Conservation (phyloP, 805 yeast species). For the Barnettozyma pratensis region DNA sequence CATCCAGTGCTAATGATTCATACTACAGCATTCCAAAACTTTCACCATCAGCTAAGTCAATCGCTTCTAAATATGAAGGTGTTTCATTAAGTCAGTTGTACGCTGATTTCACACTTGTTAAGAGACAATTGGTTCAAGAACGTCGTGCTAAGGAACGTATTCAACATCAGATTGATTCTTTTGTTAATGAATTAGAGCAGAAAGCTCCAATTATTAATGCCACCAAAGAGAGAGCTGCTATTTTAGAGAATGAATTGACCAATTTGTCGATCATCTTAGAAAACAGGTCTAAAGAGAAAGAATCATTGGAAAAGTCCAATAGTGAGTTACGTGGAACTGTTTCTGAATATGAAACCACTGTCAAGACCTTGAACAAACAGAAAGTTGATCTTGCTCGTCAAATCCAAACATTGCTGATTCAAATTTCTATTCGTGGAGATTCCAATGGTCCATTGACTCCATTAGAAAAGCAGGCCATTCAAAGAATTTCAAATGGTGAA, state of each 20-base stretch:
- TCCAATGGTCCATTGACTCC: constrained; percentile 57
- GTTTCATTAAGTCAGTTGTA: constrained; percentile 63
- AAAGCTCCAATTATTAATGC: constrained; percentile 73
- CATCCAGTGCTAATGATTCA: constrained; percentile 11
- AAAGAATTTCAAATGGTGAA: constrained; percentile 38
- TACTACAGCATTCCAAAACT: constrained; percentile 28
- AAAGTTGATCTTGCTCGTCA: constrained; percentile 77
- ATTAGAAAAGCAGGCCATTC: constrained; percentile 61
- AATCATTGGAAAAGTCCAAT: constrained; percentile 27
- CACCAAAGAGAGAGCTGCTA: constrained; percentile 53
- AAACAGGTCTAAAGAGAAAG: constrained; percentile 44
- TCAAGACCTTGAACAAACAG: constrained; percentile 45
- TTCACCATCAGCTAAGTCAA: constrained; percentile 55
- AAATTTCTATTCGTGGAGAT: constrained; percentile 51
- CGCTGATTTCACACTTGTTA: constrained; percentile 57
- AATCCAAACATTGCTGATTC: constrained; percentile 67
- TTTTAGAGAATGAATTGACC: constrained; percentile 50
- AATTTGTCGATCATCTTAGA: constrained; percentile 54
- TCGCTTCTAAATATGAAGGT: constrained; percentile 41
- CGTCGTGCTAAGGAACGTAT: constrained; percentile 65
- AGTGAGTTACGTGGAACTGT: constrained; percentile 20
- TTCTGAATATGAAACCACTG: constrained; percentile 29
- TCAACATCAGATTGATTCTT: constrained; percentile 62
- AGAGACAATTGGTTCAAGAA: constrained; percentile 64
- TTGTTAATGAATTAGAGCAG: constrained; percentile 71